Base-by-base conservation (phyloP, 495 filamentous ascomycete species). In the Hypoxylon rickii region DNA sequence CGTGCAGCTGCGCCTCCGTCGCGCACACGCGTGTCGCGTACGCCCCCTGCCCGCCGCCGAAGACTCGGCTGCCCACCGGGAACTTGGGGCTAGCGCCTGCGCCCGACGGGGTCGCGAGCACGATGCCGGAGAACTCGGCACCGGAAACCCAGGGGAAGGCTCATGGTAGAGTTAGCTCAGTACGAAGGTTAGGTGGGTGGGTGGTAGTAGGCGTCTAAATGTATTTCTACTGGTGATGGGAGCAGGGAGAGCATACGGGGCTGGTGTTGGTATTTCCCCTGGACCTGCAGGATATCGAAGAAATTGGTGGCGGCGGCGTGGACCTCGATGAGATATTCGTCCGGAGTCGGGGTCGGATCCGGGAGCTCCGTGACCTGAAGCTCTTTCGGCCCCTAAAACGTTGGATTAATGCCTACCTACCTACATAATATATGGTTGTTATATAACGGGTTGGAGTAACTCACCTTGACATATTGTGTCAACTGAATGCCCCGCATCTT, bases 241-340 rank as follows among this genome's bases (percentile, higher is more conserved):
- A n/a, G n/a, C n/a, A n/a, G n/a, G n/a, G n/a, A n/a, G 32, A 34
- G 12, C 67, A 10, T 66, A 79, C 76, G 76, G n/a, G 81, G 81
- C 46, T 82, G 79, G 41, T 79, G 78, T 75, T 90, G 83, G 63
- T 86, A 86, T 71, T 86, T 86, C 39, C 91, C 92, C 57, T 85
- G 85, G 67, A 95, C 92, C 63, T 96, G 91, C 45, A 96, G 80
- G 49, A 92, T 85, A 68, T 97, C 93, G 77, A 96, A 97, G 83
- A 96, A 97, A 74, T 97, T 97, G 60, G 89, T 87, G 19, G 89
- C 92, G 7, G 86, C 79, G 38, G 93, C 92, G 73, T 92, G 89
- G 67, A 97, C 87, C 69, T 85, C 82, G 70, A 97, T 87, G 54
- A 95, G 81, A 73, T 97, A 97, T 76, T 96, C 83, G 66, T 86